Evolutionary conservation across 1,284 basidiomycete species (phyloP).

Genomic region (Heterobasidion irregulare): DNA sequence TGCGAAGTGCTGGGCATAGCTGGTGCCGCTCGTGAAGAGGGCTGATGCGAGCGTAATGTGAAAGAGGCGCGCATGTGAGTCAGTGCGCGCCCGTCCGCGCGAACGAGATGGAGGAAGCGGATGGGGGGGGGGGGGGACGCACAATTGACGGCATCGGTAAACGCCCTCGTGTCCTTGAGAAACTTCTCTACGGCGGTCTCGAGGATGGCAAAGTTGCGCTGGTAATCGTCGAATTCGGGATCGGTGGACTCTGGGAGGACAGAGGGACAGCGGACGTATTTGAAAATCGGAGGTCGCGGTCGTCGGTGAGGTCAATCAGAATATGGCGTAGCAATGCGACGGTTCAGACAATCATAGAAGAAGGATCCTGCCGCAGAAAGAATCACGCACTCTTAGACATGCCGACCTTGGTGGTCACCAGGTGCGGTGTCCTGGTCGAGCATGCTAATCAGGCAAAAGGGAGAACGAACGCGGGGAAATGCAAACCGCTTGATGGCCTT

Average conservation of each 20-base stretch:
- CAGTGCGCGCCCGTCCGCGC: not conserved
- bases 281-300: not conserved
- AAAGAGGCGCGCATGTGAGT: not conserved
- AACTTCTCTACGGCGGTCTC: slow-evolving; percentile 86
- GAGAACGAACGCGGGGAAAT: not conserved
- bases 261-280: not conserved
- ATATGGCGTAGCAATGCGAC: not conserved
- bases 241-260: slow-evolving; percentile 64
- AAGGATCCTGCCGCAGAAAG: not conserved
- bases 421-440: slow-evolving; percentile 71
- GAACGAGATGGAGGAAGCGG: slow-evolving; percentile 2
- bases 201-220: slow-evolving; percentile 69
- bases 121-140: slow-evolving; percentile 18
- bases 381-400: slow-evolving; percentile 83
- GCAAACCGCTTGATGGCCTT: slow-evolving; percentile 73
- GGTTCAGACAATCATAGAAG: not conserved
- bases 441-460: not conserved
- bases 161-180: slow-evolving; percentile 85
- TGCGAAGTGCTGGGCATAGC: slow-evolving; percentile 72
- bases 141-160: slow-evolving; percentile 79
- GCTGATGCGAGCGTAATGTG: slow-evolving; percentile 30
- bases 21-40: slow-evolving; percentile 73
- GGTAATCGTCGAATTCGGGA: slow-evolving; percentile 81
- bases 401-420: slow-evolving; percentile 79
- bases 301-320: not conserved